Evolutionary conservation across 768 basidiomycete species (phyloP).

Genomic region (Wakefieldia striispora): DNA sequence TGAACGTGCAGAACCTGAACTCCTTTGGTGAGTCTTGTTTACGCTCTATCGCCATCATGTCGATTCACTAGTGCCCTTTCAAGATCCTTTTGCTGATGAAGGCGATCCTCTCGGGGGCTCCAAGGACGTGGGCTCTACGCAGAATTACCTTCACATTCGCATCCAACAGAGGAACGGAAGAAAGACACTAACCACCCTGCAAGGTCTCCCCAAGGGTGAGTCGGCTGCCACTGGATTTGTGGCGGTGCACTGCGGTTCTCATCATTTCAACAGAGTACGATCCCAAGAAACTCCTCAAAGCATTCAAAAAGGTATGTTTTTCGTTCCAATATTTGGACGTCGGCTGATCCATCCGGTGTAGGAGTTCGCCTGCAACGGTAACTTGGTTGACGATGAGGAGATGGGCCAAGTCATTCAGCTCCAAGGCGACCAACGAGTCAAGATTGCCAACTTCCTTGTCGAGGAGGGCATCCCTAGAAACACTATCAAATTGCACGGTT

Average conservation of each 20-base stretch:
- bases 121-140: constrained; percentile 76
- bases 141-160: constrained; percentile 91
- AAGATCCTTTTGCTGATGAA: constrained; percentile 97
- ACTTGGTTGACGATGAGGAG: constrained; percentile 92
- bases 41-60: constrained; percentile 1
- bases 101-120: constrained; percentile 75
- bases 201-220: constrained; percentile 88
- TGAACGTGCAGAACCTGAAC: constrained; percentile 93
- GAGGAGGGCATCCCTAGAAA: constrained; percentile 76
- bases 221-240: constrained; percentile 1
- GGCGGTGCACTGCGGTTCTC: constrained; percentile 12
- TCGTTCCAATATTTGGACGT: neutral
- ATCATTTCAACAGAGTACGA: constrained; percentile 73
- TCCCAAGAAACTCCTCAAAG: constrained; percentile 96
- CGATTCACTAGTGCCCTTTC: constrained; percentile 16
- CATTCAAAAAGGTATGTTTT: constrained; percentile 87
- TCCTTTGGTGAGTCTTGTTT: constrained; percentile 56
- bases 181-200: constrained; percentile 96
- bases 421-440: constrained; percentile 94
- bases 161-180: constrained; percentile 99
- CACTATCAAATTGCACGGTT: constrained; percentile 86
- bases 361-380: constrained; percentile 99
- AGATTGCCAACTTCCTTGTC: constrained; percentile 85
- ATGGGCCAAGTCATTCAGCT: constrained; percentile 97
- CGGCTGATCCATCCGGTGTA: constrained; percentile 30